phyloP scores from a whole-genome alignment of 225 moss, liverwort and hornwort species.

The Rhytidiadelphus loreus region DNA sequence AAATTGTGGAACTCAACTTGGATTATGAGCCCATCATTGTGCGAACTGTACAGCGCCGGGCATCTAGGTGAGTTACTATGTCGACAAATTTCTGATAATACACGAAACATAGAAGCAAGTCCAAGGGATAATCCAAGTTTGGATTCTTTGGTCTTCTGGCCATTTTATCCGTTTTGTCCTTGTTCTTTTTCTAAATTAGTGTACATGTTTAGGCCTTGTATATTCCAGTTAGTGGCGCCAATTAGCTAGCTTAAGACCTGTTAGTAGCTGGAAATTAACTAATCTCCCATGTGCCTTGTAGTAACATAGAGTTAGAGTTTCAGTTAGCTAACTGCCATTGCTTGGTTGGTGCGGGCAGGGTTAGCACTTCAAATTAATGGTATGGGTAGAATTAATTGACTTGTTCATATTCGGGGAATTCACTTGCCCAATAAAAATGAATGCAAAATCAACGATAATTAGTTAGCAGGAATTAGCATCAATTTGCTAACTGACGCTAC shows the following conservation, averaged over 20 bases:
- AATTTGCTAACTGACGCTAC: neutral
- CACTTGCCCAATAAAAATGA: neutral
- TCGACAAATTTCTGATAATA: neutral
- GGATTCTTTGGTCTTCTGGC: neutral
- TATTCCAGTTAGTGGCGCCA: neutral
- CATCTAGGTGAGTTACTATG: constrained; percentile 45
- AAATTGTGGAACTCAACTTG: constrained; percentile 81
- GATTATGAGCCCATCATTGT: constrained; percentile 89
- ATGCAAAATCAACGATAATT: neutral
- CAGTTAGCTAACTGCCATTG: neutral
- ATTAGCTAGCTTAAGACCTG: neutral
- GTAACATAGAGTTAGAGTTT: neutral
- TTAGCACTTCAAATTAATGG: neutral
- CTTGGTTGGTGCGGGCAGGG: neutral
- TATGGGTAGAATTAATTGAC: neutral
- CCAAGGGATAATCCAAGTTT: neutral
- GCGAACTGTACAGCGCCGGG: constrained; percentile 79
- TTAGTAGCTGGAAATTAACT: neutral
- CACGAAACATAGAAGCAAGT: neutral
- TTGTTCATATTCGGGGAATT: neutral
- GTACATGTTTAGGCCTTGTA: neutral
- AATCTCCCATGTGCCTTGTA: neutral
- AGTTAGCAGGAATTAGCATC: neutral
- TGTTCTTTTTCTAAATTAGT: neutral
- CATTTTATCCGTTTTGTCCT: neutral